Base-by-base conservation (phyloP, 2,329 filamentous ascomycete species). In the Aspergillus brasiliensis region DNA sequence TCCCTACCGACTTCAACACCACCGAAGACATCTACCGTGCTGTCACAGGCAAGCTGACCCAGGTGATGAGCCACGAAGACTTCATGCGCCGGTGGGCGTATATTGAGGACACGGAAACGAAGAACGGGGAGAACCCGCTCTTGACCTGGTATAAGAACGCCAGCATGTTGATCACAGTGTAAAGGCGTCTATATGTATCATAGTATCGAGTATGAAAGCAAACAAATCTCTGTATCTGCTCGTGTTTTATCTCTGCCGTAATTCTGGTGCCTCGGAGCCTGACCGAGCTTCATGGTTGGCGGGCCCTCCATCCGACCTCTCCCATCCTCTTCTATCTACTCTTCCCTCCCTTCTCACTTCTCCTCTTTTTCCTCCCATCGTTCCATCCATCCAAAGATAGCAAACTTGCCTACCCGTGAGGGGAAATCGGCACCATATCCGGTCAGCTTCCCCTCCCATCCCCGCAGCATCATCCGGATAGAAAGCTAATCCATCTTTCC, bases 121-220 rank as follows among this genome's bases (percentile, higher is more conserved):
- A 84, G 69, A 96, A 89, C 73, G 95, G 95, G 17, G 95, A 99
- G 81, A 98, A 98, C 74, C 94, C 94, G 47, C 78, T 99, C 71
- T 74, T 98, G 76, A 90, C 82, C 69, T 97, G 95, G 89, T 99
- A 98, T 79, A 90, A 91, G 79, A 99, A 99, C 77, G 93, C 94
- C 56, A 95, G 90, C 76, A 90, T 97, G 69, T 85, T 98, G 84
- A 88, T 92, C 53, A 97, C 93, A 56, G 85, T 95, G 67, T 96
- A 70, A 56, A 59, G 58, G 21, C 48, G 42, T 48, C 23, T 51
- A 38, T 42, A 44, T 31, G 28, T 34, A 48, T 34, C 40, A 31
- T 57, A 56, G 49, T 51, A 38, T 13, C 15, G 21, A 51, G 49
- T 17, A 37, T 48, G 17, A 21, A 37, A 56, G 28, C 58, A 27